Percentiles rank a stretch among this genome's conserved stretches.
Evolutionary conservation across 2,329 filamentous ascomycete genomes (phyloP).

Genomic region (Lasiodiplodia gonubiensis): DNA sequence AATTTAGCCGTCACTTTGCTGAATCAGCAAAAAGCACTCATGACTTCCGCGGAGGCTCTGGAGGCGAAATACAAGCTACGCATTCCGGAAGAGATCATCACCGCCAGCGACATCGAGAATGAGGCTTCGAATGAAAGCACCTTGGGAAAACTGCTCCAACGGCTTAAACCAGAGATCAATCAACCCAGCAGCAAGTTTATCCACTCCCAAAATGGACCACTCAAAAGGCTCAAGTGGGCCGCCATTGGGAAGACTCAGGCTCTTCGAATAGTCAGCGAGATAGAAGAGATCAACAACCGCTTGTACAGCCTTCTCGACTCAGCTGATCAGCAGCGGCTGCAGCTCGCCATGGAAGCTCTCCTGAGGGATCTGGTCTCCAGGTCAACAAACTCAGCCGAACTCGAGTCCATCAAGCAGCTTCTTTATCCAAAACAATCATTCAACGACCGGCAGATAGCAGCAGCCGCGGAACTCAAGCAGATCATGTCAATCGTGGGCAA

Average conservation of each 20-base stretch:
- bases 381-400: background rate
- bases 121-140: background rate
- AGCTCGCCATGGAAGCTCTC: background rate
- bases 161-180: background rate
- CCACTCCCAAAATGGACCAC: background rate
- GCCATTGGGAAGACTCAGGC: constrained; percentile 14
- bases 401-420: background rate
- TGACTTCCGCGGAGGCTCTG: background rate
- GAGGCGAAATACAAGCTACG: constrained; percentile 1
- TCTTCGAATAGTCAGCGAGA: background rate
- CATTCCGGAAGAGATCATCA: background rate
- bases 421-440: background rate
- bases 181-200: background rate
- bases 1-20: background rate
- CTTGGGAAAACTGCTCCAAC: background rate
- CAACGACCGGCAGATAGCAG: background rate
- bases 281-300: background rate
- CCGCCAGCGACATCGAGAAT: too few relatives aligned
- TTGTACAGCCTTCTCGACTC: constrained; percentile 2
- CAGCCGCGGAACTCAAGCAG: constrained; percentile 17
- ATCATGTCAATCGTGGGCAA: constrained; percentile 4
- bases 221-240: constrained; percentile 17
- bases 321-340: constrained; percentile 1
- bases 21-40: constrained; percentile 4
- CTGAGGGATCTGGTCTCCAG: constrained; percentile 13